Conservation (phyloP, 2,329 filamentous ascomycete species). For the Sarocladiaceae sp. region DNA sequence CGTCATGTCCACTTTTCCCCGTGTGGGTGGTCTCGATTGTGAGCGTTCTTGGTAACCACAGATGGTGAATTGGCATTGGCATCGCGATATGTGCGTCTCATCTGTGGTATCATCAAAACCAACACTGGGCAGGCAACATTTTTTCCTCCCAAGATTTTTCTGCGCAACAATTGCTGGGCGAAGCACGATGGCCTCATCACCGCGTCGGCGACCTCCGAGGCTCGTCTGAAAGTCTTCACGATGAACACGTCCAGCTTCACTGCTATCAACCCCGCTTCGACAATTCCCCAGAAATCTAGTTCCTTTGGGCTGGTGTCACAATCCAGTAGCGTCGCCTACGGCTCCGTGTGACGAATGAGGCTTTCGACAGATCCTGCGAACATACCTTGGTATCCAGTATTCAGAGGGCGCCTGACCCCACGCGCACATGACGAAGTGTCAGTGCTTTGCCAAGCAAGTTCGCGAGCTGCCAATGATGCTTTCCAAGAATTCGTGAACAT, state of each 20-base stretch:
- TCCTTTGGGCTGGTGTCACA: background rate
- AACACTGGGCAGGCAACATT: too few species aligned
- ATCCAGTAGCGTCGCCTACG: background rate
- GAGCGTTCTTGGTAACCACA: too few species aligned
- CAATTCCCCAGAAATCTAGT: background rate
- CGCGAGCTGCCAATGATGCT: too few species aligned
- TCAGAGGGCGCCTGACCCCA: background rate
- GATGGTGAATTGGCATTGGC: background rate
- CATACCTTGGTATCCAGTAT: too few species aligned
- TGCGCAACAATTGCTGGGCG: too few species aligned
- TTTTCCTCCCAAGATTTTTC: too few species aligned
- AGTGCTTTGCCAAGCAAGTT: background rate
- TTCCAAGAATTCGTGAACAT: too few species aligned
- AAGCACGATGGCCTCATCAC: too few species aligned
- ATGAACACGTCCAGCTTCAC: too few species aligned
- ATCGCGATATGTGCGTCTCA: background rate
- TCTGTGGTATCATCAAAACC: background rate
- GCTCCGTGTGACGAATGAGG: background rate
- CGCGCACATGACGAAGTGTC: background rate
- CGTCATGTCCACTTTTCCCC: conserved; percentile 1
- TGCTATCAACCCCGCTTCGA: conserved; percentile 3
- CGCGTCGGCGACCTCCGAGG: background rate
- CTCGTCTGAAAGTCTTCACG: too few species aligned
- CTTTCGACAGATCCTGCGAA: background rate
- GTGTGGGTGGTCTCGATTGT: background rate